phyloP scores from a whole-genome alignment of 176 grass and related monocot genomes.

The Oryza coarctata region DNA sequence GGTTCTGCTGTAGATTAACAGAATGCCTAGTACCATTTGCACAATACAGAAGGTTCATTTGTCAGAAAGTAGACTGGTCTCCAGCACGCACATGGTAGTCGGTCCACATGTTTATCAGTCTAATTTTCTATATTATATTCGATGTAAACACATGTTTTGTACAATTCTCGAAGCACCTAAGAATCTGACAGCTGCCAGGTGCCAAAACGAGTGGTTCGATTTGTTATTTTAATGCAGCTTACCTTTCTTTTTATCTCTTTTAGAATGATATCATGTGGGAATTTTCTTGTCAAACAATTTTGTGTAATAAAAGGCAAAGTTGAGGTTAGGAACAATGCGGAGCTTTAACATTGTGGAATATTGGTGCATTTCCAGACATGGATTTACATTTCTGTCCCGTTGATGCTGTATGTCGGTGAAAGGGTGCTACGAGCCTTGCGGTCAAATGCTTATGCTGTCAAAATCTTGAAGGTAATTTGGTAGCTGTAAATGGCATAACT shows the following conservation, averaged over 20 bases:
- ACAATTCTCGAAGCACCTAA: conserved; percentile 3
- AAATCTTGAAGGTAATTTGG: conserved; percentile 79
- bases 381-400: conserved; percentile 94
- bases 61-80: conserved; percentile 9
- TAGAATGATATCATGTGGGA: conserved; percentile 30
- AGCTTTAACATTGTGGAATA: not conserved
- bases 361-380: conserved; percentile 70
- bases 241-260: conserved; percentile 10
- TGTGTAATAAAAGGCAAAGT: conserved; percentile 1
- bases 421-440: conserved; percentile 75
- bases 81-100: conserved; percentile 16
- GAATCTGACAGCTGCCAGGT: conserved; percentile 58
- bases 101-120: not conserved
- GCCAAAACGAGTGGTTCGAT: conserved; percentile 12
- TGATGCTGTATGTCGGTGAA: conserved; percentile 76
- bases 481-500: not conserved
- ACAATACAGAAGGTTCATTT: conserved; percentile 18
- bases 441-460: conserved; percentile 83
- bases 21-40: not conserved
- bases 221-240: conserved; percentile 11
- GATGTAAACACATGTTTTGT: not conserved
- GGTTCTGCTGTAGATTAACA: not conserved
- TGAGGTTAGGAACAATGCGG: not conserved
- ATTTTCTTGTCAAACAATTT: conserved; percentile 21
- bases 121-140: not conserved